Evolutionary conservation across 73 alveolate species (phyloP).

Genomic region (Diophrys sp.): DNA sequence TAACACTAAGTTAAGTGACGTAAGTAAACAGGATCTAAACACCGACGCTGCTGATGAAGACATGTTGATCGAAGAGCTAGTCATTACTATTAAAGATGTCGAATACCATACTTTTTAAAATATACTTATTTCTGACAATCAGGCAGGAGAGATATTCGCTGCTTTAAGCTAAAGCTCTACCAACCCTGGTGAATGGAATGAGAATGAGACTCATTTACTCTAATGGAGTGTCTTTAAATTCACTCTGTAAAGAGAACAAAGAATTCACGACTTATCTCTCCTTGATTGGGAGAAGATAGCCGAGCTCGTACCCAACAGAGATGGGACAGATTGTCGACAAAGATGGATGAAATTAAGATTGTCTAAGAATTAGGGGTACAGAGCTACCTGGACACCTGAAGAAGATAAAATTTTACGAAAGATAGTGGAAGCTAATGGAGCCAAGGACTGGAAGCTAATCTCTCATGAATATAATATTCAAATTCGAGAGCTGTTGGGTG

Average conservation of each 20-base stretch:
- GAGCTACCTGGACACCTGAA: neutral
- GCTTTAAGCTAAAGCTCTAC: neutral
- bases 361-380: neutral
- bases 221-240: neutral
- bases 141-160: neutral
- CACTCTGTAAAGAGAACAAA: neutral
- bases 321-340: neutral
- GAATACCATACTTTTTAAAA: neutral
- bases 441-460: neutral
- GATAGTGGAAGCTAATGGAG: neutral
- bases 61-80: neutral
- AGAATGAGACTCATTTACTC: neutral
- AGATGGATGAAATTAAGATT: neutral
- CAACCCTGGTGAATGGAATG: neutral
- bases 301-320: neutral
- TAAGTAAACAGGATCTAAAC: neutral
- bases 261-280: neutral
- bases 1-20: too few relatives aligned
- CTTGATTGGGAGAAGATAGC: neutral
- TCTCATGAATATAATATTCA: neutral
- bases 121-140: neutral
- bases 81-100: neutral
- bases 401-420: neutral
- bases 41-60: neutral
- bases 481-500: neutral